These are phyloP conservation scores for Apostasia shenzhenica DNA, from an alignment of 106 monocot genomes.

Conservation along the genomic window DNA sequence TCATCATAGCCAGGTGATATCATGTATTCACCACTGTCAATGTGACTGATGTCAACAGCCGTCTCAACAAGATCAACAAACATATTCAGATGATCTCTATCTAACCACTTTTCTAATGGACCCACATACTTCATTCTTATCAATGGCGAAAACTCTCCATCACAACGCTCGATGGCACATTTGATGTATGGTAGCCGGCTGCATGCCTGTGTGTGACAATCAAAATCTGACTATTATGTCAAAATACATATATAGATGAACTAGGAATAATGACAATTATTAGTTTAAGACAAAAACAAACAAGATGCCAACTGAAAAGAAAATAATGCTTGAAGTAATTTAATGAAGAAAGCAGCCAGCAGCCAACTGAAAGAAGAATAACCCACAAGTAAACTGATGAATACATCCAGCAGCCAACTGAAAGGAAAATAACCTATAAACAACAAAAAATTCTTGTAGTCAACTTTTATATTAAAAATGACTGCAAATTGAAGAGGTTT, in stretches of 20 bases:
- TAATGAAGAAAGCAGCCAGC: no score
- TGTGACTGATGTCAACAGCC: slow-evolving; percentile 72
- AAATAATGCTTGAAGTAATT: no score
- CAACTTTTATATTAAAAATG: no score
- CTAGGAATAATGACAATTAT: neutral
- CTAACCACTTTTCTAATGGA: slow-evolving; percentile 40
- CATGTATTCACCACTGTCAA: slow-evolving; percentile 92
- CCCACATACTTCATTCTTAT: slow-evolving; percentile 56
- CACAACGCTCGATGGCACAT: slow-evolving; percentile 55
- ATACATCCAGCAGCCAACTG: no score
- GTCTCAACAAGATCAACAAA: slow-evolving; percentile 73
- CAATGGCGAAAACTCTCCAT: slow-evolving; percentile 63
- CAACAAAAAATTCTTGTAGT: no score
- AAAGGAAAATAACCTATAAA: no score
- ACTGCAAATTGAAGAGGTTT: no score
- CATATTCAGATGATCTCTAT: slow-evolving; percentile 47
- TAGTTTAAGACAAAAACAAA: no score
- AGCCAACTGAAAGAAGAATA: no score
- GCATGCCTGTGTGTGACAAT: slow-evolving; percentile 43
- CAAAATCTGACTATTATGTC: neutral
- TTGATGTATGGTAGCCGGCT: slow-evolving; percentile 72
- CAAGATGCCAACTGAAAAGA: no score
- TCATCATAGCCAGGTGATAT: slow-evolving; percentile 80
- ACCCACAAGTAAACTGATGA: no score
- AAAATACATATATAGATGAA: neutral